A percentile compares a stretch with the other conserved stretches of the same genome.
These are phyloP conservation scores for Ogataea polymorpha DNA, from an alignment of 805 yeast genomes.

Conservation along the genomic window DNA sequence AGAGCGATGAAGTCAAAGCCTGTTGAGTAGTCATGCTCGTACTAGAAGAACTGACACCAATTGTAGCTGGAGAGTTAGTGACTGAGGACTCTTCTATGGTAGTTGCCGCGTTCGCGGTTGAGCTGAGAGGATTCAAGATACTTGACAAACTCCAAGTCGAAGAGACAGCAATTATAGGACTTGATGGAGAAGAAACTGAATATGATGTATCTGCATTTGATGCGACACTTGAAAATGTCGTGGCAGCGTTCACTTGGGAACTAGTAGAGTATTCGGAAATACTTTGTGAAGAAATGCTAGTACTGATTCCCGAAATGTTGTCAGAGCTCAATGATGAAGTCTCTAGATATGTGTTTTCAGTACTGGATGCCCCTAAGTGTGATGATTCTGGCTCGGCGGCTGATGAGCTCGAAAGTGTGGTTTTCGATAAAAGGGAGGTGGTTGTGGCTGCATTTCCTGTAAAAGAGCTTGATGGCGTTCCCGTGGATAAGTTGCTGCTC, in stretches of 20 bases:
- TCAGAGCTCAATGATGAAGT: slow-evolving; percentile 1
- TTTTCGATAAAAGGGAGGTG: not conserved
- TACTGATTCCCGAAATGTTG: not conserved
- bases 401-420: too few species aligned
- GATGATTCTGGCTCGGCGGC: too few species aligned
- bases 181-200: not conserved
- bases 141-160: not conserved
- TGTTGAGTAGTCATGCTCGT: too few species aligned
- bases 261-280: not conserved
- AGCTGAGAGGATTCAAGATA: not conserved
- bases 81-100: not conserved
- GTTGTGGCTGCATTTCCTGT: slow-evolving; percentile 4
- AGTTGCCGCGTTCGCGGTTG: not conserved
- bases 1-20: too few species aligned
- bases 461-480: not conserved
- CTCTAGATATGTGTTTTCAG: too few species aligned
- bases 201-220: slow-evolving; percentile 3
- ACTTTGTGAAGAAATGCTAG: not conserved
- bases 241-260: slow-evolving; percentile 6
- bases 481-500: not conserved
- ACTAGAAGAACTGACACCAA: too few species aligned
- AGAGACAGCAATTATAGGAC: too few species aligned
- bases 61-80: too few species aligned
- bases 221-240: slow-evolving; percentile 10
- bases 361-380: too few species aligned